Evolutionary conservation across 164 flowering plant species (phyloP).

Genomic region (Stephania japonica): DNA sequence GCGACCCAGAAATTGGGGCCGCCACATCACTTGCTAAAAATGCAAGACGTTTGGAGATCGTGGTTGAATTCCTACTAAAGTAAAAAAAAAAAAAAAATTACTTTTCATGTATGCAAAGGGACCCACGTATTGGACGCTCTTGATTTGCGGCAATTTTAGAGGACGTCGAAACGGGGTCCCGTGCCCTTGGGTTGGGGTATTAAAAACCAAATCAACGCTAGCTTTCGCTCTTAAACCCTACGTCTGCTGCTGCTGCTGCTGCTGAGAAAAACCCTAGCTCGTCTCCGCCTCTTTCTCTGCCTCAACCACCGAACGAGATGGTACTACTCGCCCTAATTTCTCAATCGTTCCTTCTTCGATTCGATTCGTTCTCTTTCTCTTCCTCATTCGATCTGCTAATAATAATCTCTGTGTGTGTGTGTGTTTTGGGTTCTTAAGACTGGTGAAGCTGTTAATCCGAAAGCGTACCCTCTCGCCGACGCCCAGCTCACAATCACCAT

Average conservation of each 20-base stretch:
- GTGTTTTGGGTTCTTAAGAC: conserved; percentile 15
- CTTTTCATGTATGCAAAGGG: too few species aligned
- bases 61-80: too few species aligned
- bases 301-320: background rate
- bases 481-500: conserved; percentile 25
- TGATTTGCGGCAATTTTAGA: too few species aligned
- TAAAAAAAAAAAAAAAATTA: too few species aligned
- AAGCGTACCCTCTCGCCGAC: conserved; percentile 29
- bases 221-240: background rate
- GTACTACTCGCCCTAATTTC: background rate
- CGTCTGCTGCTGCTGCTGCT: background rate
- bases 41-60: too few species aligned
- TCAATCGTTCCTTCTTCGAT: too few species aligned
- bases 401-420: background rate
- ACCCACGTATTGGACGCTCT: too few species aligned
- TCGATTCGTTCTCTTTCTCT: background rate
- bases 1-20: too few species aligned
- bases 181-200: too few species aligned
- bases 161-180: too few species aligned
- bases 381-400: background rate
- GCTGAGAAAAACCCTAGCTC: background rate
- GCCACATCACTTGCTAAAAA: too few species aligned
- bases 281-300: background rate
- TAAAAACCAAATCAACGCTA: background rate
- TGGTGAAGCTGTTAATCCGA: conserved; percentile 22